Evolutionary conservation across 2,329 filamentous ascomycete species (phyloP), one percentile per base, ranked within the genome.

Genomic region (Ascochyta clinopodiicola): DNA sequence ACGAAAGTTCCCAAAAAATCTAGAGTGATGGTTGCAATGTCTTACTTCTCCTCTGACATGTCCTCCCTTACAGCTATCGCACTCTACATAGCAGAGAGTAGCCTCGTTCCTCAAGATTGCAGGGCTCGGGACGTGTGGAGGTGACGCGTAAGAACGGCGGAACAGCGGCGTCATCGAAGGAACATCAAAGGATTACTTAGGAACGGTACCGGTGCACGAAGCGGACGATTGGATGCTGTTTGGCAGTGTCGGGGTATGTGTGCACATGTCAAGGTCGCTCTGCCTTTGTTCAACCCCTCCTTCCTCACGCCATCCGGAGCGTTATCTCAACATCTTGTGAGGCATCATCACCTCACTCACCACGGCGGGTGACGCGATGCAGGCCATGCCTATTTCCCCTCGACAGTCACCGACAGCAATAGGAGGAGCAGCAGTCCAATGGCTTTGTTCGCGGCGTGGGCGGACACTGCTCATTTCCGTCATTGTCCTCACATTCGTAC

Each of bases 401-500:
- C 56, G 61, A 43, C 63, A 63, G 19, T 63, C 65, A 44, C 61
- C 67, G 31, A 52, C 54, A 21, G 57, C 64, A 22, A 39, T 72
- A 35, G 63, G 65, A 21, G 60, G 60, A 56, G 73, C 73, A 15
- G 69, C 64, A 13, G 45, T 72, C 12, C 64, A 66, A 44, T 74
- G 70, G 69, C 61, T 59, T 9, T 66, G 64, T 36, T 63, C 69
- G 22, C 49, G 71, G 44, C 66, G 72, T 56, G 73, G 72, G 31
- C 66, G 71, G 48, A 63, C 60, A 29, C 32, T 70, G 34, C 50
- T 69, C 8, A 25, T 71, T 39, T 59, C 59, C 8, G 47, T 62
- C 10, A 29, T 68, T 21, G 53, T 71, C 27, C 55, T 68, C 29
- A 34, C 60, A 0, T 40, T 68, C 1, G 38, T 72, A 17, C 37